Evolutionary conservation across 73 alveolate species (phyloP), one percentile per base, ranked within the genome.

Genomic region (Uronychia setigera): DNA sequence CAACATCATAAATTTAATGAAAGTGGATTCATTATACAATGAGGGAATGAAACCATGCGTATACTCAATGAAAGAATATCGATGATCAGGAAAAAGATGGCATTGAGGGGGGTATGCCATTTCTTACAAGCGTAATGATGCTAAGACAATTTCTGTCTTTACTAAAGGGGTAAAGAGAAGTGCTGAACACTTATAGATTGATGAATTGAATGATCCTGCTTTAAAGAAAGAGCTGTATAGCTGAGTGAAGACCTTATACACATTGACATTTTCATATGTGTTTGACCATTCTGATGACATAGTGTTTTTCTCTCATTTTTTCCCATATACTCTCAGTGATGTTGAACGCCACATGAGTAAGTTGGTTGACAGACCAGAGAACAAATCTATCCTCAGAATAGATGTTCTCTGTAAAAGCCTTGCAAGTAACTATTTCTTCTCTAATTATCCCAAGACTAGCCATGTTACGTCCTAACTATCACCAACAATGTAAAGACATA

Each of bases 261-360:
- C 98, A n/a, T 84, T 96, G 60, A 89, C 95, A 30, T 96, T 96
- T 87, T 80, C 95, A 78, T 96, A 94, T 81, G 93, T 97, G 58
- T 96, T 92, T 32, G 90, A 89, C 78, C 91, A 80, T 79, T 97
- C 91, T 85, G 81, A 96, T 76, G 99, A 96, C 78, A 91, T 79
- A 59, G 97, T 96, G 74, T 96, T 85, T 89, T 96, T 96, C 78
- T 91, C 97, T 28, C 96, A 96, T 88, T 96, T 94, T 74, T 90
- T 87, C 83, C 99, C 99, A 0, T 96, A 89, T 79, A 96, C 99
- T 0, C 90, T 91, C 80, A 87, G 96, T 0, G 98, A 96, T 84
- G 81, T 94, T 33, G 91, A 88, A 25, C 67, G 85, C 59, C 29
- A 33, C 58, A 78, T 91, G 46, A 76, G 75, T 19, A 0, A 74